Base-by-base conservation (phyloP, 345 rosid genomes). In the Acer negundo region DNA sequence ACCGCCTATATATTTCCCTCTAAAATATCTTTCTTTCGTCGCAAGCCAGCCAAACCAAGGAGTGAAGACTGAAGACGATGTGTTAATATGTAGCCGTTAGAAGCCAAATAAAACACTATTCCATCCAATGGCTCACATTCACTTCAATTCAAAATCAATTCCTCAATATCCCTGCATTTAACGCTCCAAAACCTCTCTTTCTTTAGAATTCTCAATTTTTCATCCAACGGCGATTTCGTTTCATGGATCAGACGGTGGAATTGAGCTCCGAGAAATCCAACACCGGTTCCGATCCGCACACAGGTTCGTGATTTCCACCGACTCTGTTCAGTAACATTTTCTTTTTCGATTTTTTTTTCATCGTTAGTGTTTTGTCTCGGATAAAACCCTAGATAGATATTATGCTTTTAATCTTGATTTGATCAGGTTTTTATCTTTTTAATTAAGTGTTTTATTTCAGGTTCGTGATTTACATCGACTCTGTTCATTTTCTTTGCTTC, bases 51-150 rank as follows among this genome's bases (percentile, higher is more conserved):
- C n/a, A n/a, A n/a, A n/a, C n/a, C n/a, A n/a, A n/a, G n/a, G n/a
- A n/a, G n/a, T n/a, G n/a, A n/a, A n/a, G n/a, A n/a, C n/a, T n/a
- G n/a, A n/a, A n/a, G n/a, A n/a, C n/a, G n/a, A n/a, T n/a, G n/a
- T n/a, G n/a, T n/a, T n/a, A n/a, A n/a, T n/a, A n/a, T n/a, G n/a
- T 72, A 89, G 90, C 90, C 93, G 94, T 90, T 89, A 74, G 78
- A 77, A 69, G 49, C 10, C 66, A 67, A 47, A 49, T 63, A 47
- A 63, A 64, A 26, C 15, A 28, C 47, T 17, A 17, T 24, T 23
- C 42, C 59, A 87, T 87, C 90, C 74, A 80, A 89, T 90, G 94
- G 87, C 84, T 83, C 79, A 26, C 10, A 28, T 77, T 76, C 82
- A 49, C 78, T 81, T 77, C 68, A 84, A 80, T 92, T 90, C 92